These are phyloP conservation scores for Cryomyces antarcticus DNA, from an alignment of 495 filamentous ascomycete genomes.

Conservation along the genomic window DNA sequence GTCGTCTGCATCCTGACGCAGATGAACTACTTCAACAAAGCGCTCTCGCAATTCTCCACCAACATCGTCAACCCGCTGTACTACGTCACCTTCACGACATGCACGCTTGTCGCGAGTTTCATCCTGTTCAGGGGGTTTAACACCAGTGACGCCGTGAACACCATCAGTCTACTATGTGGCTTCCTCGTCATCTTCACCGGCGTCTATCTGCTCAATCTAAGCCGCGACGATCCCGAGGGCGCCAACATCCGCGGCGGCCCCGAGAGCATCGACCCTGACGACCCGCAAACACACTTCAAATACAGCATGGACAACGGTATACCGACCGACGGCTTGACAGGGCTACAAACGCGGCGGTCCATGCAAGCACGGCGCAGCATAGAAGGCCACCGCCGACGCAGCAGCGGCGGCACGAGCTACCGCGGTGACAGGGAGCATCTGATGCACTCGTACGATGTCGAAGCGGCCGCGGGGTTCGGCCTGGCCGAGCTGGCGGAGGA, in stretches of 20 bases:
- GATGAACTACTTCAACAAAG: conserved; percentile 99
- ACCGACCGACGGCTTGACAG: conserved; percentile 79
- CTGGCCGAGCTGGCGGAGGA: conserved; percentile 51
- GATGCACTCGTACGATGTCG: conserved; percentile 55
- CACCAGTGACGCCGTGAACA: conserved; percentile 82
- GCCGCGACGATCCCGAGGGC: conserved; percentile 74
- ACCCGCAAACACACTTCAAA: conserved; percentile 20
- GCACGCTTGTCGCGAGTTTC: conserved; percentile 84
- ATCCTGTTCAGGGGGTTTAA: conserved; percentile 97
- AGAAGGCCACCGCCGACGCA: conserved; percentile 28
- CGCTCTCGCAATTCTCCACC: conserved; percentile 87
- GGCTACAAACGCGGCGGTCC: conserved; percentile 66
- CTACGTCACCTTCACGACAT: conserved; percentile 98
- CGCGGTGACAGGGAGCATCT: conserved; percentile 51
- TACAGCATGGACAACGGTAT: conserved; percentile 44
- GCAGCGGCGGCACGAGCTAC: conserved; percentile 32
- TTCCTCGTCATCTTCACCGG: conserved; percentile 95
- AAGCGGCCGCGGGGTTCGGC: conserved; percentile 22
- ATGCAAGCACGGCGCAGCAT: conserved; percentile 73
- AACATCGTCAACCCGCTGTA: conserved; percentile 96
- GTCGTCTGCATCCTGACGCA: conserved; percentile 87
- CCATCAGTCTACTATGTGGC: conserved; percentile 76
- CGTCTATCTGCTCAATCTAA: conserved; percentile 91
- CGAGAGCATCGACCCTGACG: conserved; percentile 1
- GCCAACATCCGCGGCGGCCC: conserved; percentile 33